A percentile compares a stretch with the other conserved stretches of the same genome.
These are phyloP conservation scores for Microcyclospora pomicola DNA, from an alignment of 2,329 filamentous ascomycete species.

Conservation along the genomic window DNA sequence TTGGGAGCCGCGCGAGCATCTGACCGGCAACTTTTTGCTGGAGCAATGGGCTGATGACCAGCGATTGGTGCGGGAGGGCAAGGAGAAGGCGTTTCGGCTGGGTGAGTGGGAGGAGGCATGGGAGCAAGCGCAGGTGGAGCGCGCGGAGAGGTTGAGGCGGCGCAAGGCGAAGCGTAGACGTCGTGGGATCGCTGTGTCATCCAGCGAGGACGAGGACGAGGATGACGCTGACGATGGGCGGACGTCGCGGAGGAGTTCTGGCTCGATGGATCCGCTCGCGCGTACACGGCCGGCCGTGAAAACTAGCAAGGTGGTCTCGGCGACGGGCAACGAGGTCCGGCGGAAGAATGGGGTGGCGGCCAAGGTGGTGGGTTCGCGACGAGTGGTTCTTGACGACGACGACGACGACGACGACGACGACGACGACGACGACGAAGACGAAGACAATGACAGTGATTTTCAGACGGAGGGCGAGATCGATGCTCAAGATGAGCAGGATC, in stretches of 20 bases:
- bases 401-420: too few relatives aligned
- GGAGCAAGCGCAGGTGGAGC: constrained; percentile 3
- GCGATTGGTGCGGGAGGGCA: constrained; percentile 5
- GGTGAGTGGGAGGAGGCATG: constrained; percentile 9
- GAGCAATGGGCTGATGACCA: constrained; percentile 13
- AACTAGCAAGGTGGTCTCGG: background rate
- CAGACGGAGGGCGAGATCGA: too few relatives aligned
- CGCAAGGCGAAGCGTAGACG: constrained; percentile 15
- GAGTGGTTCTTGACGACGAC: too few relatives aligned
- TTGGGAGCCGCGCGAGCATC: constrained; percentile 17
- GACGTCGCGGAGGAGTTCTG: too few relatives aligned
- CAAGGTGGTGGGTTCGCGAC: too few relatives aligned
- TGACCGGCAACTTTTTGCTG: constrained; percentile 7
- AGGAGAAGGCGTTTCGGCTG: constrained; percentile 12
- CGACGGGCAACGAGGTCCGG: background rate
- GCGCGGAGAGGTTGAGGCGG: constrained; percentile 6
- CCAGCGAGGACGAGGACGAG: constrained; percentile 5
- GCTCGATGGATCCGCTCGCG: constrained; percentile 5
- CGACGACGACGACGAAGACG: too few relatives aligned
- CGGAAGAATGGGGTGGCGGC: too few relatives aligned
- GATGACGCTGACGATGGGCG: constrained; percentile 5
- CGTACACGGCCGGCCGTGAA: background rate
- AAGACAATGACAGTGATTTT: too few relatives aligned
- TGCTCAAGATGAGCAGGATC: too few relatives aligned
- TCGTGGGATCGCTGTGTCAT: constrained; percentile 5